Evolutionary conservation across 257 asterid species (phyloP).

Genomic region (Solanum pinnatisectum): DNA sequence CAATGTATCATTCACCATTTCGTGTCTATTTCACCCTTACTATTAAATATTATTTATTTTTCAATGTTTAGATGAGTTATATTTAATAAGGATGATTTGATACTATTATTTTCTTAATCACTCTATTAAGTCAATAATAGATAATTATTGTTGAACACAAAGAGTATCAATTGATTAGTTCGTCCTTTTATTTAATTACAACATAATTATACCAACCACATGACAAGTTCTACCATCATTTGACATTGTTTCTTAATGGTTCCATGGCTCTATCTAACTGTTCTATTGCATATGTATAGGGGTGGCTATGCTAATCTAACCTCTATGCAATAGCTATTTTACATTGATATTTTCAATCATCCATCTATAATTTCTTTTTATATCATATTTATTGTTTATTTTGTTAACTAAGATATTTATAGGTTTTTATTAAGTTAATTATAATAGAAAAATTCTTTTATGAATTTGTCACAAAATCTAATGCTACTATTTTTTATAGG

Average conservation of each 20-base stretch:
- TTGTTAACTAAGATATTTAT: too few species aligned
- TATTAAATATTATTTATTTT: too few species aligned
- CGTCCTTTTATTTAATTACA: not conserved
- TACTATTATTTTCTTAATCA: too few species aligned
- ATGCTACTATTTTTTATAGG: not conserved
- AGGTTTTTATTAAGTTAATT: not conserved
- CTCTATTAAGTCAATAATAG: too few species aligned
- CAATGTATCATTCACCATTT: not conserved
- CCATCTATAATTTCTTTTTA: not conserved
- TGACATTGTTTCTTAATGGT: not conserved
- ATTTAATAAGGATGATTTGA: not conserved
- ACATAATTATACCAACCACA: not conserved
- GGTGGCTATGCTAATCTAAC: not conserved
- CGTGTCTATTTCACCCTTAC: not conserved
- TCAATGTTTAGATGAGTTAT: not conserved
- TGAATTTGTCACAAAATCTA: not conserved
- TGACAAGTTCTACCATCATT: not conserved
- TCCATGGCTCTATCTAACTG: not conserved
- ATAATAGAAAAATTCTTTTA: not conserved
- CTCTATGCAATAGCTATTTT: not conserved
- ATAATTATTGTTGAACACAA: too few species aligned
- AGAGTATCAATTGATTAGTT: not conserved
- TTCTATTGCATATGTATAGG: not conserved
- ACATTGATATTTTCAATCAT: not conserved
- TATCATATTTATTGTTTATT: too few species aligned